These are phyloP conservation scores for Diaporthe vaccinii DNA, from an alignment of 2,329 filamentous ascomycete genomes.

Conservation along the genomic window DNA sequence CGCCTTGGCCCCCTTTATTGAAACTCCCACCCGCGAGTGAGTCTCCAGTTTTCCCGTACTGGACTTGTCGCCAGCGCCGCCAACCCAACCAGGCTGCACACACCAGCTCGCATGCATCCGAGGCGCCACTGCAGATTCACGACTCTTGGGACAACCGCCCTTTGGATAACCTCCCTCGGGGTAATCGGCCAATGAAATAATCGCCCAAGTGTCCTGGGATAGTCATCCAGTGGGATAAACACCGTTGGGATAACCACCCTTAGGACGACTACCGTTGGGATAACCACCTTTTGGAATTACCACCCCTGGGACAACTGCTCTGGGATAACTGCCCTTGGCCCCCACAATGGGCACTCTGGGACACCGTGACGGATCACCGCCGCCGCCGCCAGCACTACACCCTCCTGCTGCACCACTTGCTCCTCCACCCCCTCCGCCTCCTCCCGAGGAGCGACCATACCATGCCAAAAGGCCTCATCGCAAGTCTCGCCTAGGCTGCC, in stretches of 20 bases:
- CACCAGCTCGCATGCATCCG: slow-evolving; percentile 24
- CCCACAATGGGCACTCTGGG: slow-evolving; percentile 34
- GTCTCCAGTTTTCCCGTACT: background rate
- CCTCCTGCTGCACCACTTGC: slow-evolving; percentile 18
- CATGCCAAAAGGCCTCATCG: slow-evolving; percentile 67
- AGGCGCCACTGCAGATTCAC: background rate
- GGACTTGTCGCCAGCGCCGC: background rate
- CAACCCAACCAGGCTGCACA: slow-evolving; percentile 1
- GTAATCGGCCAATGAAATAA: background rate
- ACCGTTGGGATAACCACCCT: background rate
- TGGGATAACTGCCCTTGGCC: background rate
- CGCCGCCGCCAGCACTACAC: slow-evolving; percentile 1
- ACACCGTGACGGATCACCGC: background rate
- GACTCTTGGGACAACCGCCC: background rate
- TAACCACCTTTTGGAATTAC: background rate
- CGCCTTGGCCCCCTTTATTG: slow-evolving; percentile 9
- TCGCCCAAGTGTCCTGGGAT: background rate
- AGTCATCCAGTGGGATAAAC: background rate
- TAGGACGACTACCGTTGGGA: background rate
- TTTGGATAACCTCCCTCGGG: background rate
- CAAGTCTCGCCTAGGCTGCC: slow-evolving; percentile 67
- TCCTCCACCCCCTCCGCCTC: slow-evolving; percentile 3
- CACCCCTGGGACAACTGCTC: background rate
- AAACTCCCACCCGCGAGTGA: background rate
- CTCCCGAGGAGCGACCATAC: slow-evolving; percentile 50